Percentiles rank a stretch among this genome's conserved stretches.
These are phyloP conservation scores for Cercospora zeae-maydis DNA, from an alignment of 2,329 filamentous ascomycete species.

Conservation along the genomic window DNA sequence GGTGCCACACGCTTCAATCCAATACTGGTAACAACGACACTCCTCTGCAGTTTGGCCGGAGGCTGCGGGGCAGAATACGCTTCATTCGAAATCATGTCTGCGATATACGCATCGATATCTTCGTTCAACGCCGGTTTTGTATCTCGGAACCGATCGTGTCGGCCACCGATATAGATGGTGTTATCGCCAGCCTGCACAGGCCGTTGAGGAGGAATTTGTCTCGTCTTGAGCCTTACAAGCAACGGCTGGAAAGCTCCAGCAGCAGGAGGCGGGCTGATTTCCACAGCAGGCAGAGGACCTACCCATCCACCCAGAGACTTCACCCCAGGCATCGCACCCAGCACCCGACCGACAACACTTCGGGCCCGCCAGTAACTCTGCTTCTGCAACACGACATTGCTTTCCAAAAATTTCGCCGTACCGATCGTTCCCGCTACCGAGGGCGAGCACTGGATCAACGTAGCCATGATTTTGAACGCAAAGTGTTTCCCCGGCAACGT, in stretches of 20 bases:
- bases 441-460: slow-evolving; percentile 1
- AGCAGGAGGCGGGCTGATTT: not conserved
- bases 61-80: not conserved
- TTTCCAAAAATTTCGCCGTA: not conserved
- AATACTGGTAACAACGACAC: not conserved
- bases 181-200: not conserved
- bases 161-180: not conserved
- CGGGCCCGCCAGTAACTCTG: slow-evolving; percentile 1
- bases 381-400: not conserved
- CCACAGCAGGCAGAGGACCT: not conserved
- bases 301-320: not conserved
- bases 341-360: not conserved
- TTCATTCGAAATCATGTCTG: not conserved
- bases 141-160: not conserved
- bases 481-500: not conserved
- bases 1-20: not conserved
- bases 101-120: not conserved
- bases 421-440: not conserved
- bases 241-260: not conserved
- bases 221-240: not conserved
- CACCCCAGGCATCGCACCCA: not conserved
- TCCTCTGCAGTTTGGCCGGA: not conserved
- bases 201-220: not conserved
- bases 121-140: not conserved
- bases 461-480: slow-evolving; percentile 4